Conservation (phyloP, 1,284 basidiomycete species). For the Paramarasmius palmivorus region DNA sequence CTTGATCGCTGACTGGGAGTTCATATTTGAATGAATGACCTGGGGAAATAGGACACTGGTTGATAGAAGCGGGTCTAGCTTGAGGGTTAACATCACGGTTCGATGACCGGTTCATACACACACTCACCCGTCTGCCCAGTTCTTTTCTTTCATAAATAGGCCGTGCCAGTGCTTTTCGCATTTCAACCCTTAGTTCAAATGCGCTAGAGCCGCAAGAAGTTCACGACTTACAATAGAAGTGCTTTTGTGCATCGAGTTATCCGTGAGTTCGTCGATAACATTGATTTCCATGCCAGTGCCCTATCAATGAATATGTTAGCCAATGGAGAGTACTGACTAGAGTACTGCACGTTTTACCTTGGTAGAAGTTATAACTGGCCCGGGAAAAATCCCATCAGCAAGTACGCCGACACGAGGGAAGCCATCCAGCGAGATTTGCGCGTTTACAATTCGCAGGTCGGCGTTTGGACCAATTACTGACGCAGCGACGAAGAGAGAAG, state of each 20-base stretch:
- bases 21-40: conserved; percentile 7
- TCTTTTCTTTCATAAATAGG: not conserved
- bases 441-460: not conserved
- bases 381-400: not conserved
- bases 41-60: conserved; percentile 5
- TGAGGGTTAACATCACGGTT: not conserved
- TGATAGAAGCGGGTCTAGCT: not conserved
- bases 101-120: not conserved
- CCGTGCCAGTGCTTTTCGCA: not conserved
- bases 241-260: not conserved
- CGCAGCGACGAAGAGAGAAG: too few relatives aligned
- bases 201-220: too few relatives aligned
- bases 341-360: too few relatives aligned
- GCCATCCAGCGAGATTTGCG: not conserved
- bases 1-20: not conserved
- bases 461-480: too few relatives aligned
- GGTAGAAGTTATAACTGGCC: not conserved
- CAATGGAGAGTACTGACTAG: too few relatives aligned
- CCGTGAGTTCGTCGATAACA: not conserved
- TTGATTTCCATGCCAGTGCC: not conserved
- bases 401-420: not conserved
- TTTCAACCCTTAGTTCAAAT: not conserved
- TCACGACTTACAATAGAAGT: not conserved
- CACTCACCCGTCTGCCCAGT: not conserved
- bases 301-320: too few relatives aligned